Evolutionary conservation across 805 yeast genomes (phyloP).

Genomic region (Tetrapisispora arboricola): DNA sequence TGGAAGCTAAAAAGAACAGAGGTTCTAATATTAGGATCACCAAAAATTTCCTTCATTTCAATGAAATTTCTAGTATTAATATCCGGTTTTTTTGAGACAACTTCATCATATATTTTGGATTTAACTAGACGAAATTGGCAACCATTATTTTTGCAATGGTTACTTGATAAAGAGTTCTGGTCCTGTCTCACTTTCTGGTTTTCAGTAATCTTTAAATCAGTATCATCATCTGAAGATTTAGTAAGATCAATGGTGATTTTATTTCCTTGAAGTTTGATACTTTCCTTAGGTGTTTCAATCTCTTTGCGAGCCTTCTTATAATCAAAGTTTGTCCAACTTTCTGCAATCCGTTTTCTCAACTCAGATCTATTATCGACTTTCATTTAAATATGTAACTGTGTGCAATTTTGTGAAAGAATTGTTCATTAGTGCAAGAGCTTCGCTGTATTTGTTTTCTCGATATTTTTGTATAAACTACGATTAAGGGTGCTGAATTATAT

Average conservation of each 20-base stretch:
- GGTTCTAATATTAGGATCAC: constrained; percentile 27
- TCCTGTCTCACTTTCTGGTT: no score
- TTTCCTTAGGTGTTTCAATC: not conserved
- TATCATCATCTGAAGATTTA: not conserved
- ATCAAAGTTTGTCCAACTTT: constrained; percentile 13
- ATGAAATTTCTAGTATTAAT: constrained; percentile 14
- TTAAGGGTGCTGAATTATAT: no score
- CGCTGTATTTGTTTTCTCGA: no score
- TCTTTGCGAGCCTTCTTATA: not conserved
- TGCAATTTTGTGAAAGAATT: no score
- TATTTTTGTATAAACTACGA: no score
- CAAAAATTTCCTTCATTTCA: constrained; percentile 25
- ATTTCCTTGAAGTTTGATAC: not conserved
- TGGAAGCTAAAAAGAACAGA: constrained; percentile 42
- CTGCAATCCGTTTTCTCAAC: constrained; percentile 11
- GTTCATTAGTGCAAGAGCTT: no score
- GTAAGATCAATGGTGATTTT: constrained; percentile 10
- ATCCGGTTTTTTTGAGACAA: not conserved
- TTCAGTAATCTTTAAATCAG: no score
- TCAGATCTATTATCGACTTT: constrained; percentile 5
- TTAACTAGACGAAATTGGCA: constrained; percentile 14
- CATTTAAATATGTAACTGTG: not conserved
- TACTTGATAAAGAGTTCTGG: no score
- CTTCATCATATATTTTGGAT: constrained; percentile 16
- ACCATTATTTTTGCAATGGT: no score